phyloP scores from a whole-genome alignment of 306 rosid species.

The Vigna radiata region DNA sequence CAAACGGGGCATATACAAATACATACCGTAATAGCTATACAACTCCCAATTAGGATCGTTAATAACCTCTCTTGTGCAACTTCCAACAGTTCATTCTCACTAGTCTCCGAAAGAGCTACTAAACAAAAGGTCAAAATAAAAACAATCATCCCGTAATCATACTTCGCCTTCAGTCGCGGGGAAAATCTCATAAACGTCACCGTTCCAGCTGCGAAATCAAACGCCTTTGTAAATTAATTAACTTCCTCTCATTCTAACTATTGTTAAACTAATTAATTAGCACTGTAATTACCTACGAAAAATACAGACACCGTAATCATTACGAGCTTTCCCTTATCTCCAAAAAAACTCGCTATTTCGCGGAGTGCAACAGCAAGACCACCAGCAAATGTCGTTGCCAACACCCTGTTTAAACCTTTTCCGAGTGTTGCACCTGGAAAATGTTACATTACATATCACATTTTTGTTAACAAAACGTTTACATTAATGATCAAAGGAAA shows the following conservation, averaged over 20 bases:
- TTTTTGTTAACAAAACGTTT: background rate
- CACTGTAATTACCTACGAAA: conserved; percentile 21
- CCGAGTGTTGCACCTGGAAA: conserved; percentile 56
- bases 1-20: conserved; percentile 71
- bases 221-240: background rate
- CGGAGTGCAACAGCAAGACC: conserved; percentile 41
- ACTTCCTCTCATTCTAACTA: no score
- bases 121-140: conserved; percentile 66
- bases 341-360: conserved; percentile 32
- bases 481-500: background rate
- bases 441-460: background rate
- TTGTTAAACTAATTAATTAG: background rate
- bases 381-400: conserved; percentile 47
- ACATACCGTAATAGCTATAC: conserved; percentile 53
- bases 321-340: conserved; percentile 22
- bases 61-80: conserved; percentile 60
- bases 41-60: conserved; percentile 66
- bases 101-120: conserved; percentile 60
- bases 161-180: conserved; percentile 65
- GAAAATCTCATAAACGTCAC: conserved; percentile 68
- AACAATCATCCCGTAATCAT: conserved; percentile 75
- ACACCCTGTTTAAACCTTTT: conserved; percentile 52
- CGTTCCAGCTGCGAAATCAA: conserved; percentile 50
- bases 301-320: conserved; percentile 36
- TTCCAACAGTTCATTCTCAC: conserved; percentile 48